These are phyloP conservation scores for Pleochaeta shiraiana DNA, from an alignment of 2,329 filamentous ascomycete species.

Conservation along the genomic window DNA sequence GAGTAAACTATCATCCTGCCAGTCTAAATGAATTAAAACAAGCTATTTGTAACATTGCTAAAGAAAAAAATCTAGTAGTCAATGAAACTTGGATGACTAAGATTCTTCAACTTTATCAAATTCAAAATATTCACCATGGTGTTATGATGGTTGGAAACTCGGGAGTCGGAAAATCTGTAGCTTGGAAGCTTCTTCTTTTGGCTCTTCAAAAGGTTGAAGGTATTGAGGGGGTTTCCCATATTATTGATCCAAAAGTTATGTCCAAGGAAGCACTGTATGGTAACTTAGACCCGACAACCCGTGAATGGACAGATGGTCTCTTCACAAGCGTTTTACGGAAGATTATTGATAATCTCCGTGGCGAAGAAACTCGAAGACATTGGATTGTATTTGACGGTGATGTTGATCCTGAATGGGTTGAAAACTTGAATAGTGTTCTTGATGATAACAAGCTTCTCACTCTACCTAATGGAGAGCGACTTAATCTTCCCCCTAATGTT, in stretches of 20 bases:
- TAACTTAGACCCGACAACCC: conserved; percentile 84
- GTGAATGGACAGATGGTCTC: conserved; percentile 96
- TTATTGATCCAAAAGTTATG: conserved; percentile 99
- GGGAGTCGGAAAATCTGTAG: conserved; percentile 88
- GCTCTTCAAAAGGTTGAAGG: conserved; percentile 80
- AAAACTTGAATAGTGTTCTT: conserved; percentile 98
- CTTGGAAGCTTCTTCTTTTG: conserved; percentile 82
- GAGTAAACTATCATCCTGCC: conserved; percentile 79
- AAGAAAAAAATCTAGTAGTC: conserved; percentile 68
- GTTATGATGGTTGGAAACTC: conserved; percentile 99
- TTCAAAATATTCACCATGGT: conserved; percentile 94
- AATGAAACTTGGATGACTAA: conserved; percentile 97
- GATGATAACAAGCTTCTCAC: conserved; percentile 98
- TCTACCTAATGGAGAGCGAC: conserved; percentile 89
- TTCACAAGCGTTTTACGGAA: conserved; percentile 97
- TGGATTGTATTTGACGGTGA: conserved; percentile 99
- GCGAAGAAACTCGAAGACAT: conserved; percentile 88
- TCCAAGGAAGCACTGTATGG: conserved; percentile 96
- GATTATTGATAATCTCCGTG: conserved; percentile 95
- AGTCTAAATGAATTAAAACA: conserved; percentile 59
- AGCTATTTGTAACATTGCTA: conserved; percentile 64
- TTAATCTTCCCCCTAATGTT: conserved; percentile 84
- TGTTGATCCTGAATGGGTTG: conserved; percentile 98
- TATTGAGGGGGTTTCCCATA: conserved; percentile 83
- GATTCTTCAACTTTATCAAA: conserved; percentile 90